Conservation (phyloP, 2,329 filamentous ascomycete genomes). For the Huntiella omanensis region DNA sequence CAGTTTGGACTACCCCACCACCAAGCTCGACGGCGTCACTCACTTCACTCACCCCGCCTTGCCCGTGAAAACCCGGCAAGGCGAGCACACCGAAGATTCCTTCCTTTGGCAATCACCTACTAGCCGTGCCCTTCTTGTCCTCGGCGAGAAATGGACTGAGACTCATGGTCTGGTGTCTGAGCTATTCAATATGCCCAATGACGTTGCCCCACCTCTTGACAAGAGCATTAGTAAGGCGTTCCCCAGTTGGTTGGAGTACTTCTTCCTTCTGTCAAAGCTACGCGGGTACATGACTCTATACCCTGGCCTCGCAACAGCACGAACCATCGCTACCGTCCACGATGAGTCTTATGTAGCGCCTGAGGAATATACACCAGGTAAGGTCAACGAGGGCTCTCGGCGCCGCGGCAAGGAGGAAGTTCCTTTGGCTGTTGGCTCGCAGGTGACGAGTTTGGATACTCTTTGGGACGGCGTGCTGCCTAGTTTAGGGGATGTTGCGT, state of each 20-base stretch:
- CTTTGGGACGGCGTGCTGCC: constrained; percentile 25
- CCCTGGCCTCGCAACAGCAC: constrained; percentile 38
- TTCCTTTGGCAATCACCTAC: constrained; percentile 78
- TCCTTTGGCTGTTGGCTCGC: constrained; percentile 25
- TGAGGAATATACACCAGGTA: constrained; percentile 38
- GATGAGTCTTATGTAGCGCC: constrained; percentile 54
- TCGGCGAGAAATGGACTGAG: constrained; percentile 74
- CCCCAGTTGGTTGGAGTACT: constrained; percentile 62
- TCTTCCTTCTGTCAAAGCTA: constrained; percentile 55
- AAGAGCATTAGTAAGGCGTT: constrained; percentile 49
- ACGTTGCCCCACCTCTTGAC: constrained; percentile 17
- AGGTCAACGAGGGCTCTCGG: constrained; percentile 11
- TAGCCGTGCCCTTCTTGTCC: constrained; percentile 63
- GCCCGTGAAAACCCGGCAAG: constrained; percentile 18
- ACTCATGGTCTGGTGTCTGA: constrained; percentile 62
- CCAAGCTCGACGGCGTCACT: constrained; percentile 40
- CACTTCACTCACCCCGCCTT: constrained; percentile 28
- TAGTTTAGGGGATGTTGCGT: constrained; percentile 29
- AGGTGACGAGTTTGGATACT: constrained; percentile 28
- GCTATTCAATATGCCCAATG: constrained; percentile 18
- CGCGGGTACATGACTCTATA: constrained; percentile 68
- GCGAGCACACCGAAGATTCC: constrained; percentile 20
- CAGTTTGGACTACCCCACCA: constrained; percentile 55
- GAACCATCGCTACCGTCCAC: constrained; percentile 52
- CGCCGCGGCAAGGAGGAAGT: constrained; percentile 14